Conservation (phyloP, 768 basidiomycete species). For the Auriscalpium microsporum region DNA sequence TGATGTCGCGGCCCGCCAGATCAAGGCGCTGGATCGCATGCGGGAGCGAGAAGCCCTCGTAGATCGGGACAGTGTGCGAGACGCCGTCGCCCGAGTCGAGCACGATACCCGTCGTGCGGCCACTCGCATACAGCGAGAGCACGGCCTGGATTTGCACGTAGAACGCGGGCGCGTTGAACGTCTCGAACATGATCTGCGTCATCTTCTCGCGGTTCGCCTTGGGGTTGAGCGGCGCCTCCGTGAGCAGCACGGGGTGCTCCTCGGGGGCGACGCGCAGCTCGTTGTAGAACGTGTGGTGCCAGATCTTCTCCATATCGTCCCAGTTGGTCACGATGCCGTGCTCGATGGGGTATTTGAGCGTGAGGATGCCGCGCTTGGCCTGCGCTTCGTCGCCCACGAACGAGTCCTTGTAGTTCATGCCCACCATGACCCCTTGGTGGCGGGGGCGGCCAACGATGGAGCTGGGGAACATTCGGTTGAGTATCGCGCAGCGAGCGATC, state of each 20-base stretch:
- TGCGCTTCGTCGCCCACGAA: slow-evolving; percentile 72
- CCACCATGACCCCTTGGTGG: slow-evolving; percentile 71
- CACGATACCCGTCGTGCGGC: slow-evolving; percentile 67
- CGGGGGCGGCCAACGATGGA: slow-evolving; percentile 69
- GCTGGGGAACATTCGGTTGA: slow-evolving; percentile 17
- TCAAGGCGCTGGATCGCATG: slow-evolving; percentile 65
- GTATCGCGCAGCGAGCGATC: neutral
- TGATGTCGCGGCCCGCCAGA: slow-evolving; percentile 58
- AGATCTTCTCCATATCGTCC: slow-evolving; percentile 74
- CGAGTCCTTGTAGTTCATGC: slow-evolving; percentile 73
- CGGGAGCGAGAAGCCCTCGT: slow-evolving; percentile 62
- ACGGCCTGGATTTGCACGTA: slow-evolving; percentile 91
- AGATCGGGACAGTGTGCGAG: slow-evolving; percentile 64
- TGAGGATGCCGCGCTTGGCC: slow-evolving; percentile 65
- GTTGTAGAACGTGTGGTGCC: slow-evolving; percentile 79
- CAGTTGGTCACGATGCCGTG: slow-evolving; percentile 71
- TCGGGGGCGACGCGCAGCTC: slow-evolving; percentile 90
- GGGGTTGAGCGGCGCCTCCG: slow-evolving; percentile 88
- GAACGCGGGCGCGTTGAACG: slow-evolving; percentile 88
- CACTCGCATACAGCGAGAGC: slow-evolving; percentile 67
- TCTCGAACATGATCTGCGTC: slow-evolving; percentile 97
- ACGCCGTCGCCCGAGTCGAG: slow-evolving; percentile 73
- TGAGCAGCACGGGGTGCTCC: slow-evolving; percentile 87
- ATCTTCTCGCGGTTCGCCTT: slow-evolving; percentile 92
- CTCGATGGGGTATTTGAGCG: slow-evolving; percentile 63